Percentiles rank a stretch among this genome's conserved stretches.
Evolutionary conservation across 2,329 filamentous ascomycete species (phyloP).

Genomic region (Botrytis pseudocinerea): DNA sequence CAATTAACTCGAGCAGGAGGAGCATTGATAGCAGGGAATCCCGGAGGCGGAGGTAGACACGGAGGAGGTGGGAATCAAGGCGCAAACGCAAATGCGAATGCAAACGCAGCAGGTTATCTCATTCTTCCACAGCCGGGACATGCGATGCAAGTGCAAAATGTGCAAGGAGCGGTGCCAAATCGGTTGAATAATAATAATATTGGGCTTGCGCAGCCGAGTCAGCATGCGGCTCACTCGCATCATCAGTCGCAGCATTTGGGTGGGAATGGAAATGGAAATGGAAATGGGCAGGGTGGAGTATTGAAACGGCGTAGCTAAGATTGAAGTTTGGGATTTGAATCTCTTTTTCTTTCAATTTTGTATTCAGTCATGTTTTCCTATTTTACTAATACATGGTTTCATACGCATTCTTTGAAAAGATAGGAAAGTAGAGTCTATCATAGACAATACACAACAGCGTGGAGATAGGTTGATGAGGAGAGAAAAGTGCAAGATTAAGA

Average conservation of each 20-base stretch:
- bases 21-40: not conserved
- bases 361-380: not conserved
- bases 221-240: not conserved
- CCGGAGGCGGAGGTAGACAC: not conserved
- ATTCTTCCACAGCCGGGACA: not conserved
- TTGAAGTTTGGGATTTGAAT: not conserved
- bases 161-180: not conserved
- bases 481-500: not conserved
- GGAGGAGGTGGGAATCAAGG: not conserved
- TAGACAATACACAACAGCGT: too few relatives aligned
- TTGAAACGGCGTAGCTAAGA: not conserved
- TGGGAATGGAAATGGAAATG: not conserved
- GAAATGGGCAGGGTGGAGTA: not conserved
- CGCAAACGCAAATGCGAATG: not conserved
- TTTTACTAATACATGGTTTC: not conserved
- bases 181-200: constrained; percentile 16
- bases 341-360: not conserved
- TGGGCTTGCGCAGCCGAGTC: not conserved
- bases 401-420: not conserved
- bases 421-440: not conserved
- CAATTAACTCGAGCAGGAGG: not conserved
- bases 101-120: not conserved
- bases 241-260: not conserved
- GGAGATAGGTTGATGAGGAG: not conserved
- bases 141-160: not conserved